Evolutionary conservation across 106 monocot genomes (phyloP).

Genomic region (Hemerocallis citrina): DNA sequence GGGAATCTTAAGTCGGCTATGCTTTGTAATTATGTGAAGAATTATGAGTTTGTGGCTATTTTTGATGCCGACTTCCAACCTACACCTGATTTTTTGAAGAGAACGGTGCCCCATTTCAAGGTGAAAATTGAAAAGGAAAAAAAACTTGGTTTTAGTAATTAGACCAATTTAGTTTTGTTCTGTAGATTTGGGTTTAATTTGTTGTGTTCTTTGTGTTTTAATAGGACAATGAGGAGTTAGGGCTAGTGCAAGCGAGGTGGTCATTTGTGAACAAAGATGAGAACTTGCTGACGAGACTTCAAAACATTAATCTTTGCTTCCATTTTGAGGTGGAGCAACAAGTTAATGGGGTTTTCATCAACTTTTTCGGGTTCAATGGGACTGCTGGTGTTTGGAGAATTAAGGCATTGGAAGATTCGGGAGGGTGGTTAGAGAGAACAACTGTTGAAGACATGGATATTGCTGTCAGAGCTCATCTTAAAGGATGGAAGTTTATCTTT

Average conservation of each 20-base stretch:
- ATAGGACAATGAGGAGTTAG: slow-evolving; percentile 67
- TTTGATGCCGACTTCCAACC: slow-evolving; percentile 92
- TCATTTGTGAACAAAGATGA: slow-evolving; percentile 90
- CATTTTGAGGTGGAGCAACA: slow-evolving; percentile 95
- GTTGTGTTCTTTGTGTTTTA: background rate
- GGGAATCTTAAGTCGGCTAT: slow-evolving; percentile 86
- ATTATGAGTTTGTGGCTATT: slow-evolving; percentile 78
- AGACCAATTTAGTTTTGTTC: background rate
- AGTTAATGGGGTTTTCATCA: slow-evolving; percentile 68
- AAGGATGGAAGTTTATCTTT: slow-evolving; percentile 78
- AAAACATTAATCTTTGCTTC: slow-evolving; percentile 81
- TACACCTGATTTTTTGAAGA: slow-evolving; percentile 52
- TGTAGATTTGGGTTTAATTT: background rate
- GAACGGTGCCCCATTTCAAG: slow-evolving; percentile 73
- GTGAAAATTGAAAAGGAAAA: no score
- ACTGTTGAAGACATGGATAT: slow-evolving; percentile 94
- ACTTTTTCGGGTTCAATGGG: slow-evolving; percentile 90
- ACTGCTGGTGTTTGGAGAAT: slow-evolving; percentile 87
- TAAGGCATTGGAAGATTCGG: slow-evolving; percentile 63
- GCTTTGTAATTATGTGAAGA: slow-evolving; percentile 66
- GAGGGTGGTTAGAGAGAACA: slow-evolving; percentile 78
- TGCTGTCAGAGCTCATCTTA: slow-evolving; percentile 76
- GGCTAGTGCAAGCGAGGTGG: slow-evolving; percentile 75
- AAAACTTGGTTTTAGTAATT: no score
- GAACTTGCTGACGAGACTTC: slow-evolving; percentile 65